These are phyloP conservation scores for Cercospora zeae-maydis DNA, from an alignment of 2,329 filamentous ascomycete species.

Conservation along the genomic window DNA sequence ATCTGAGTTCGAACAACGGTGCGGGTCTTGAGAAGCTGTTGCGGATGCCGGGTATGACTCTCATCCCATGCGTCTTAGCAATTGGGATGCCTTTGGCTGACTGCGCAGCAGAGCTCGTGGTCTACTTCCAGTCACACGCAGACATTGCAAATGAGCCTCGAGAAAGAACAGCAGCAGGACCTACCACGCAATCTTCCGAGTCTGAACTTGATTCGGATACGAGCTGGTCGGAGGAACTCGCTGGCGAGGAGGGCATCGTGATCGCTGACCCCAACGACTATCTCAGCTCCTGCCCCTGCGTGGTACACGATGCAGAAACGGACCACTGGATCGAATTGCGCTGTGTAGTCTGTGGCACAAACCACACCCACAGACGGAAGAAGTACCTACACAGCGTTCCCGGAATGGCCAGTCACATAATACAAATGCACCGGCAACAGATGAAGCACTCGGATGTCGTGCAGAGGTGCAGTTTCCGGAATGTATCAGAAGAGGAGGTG, in stretches of 20 bases:
- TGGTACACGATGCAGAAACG: neutral
- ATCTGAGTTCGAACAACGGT: neutral
- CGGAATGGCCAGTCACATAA: neutral
- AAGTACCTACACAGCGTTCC: neutral
- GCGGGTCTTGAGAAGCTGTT: neutral
- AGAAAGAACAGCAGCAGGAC: too few relatives aligned
- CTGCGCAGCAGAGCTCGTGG: neutral
- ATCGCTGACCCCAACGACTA: neutral
- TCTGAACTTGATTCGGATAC: too few relatives aligned
- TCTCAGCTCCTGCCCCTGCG: neutral
- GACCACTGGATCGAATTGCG: neutral
- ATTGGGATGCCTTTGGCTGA: neutral
- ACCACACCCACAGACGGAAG: neutral
- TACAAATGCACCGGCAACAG: neutral
- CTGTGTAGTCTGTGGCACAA: neutral
- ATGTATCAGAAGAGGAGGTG: neutral
- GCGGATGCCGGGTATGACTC: neutral
- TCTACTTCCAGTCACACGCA: neutral
- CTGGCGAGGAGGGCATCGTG: too few relatives aligned
- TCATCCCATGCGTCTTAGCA: neutral
- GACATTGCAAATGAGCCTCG: neutral
- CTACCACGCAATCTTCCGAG: too few relatives aligned
- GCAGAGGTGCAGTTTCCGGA: neutral
- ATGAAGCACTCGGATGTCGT: neutral
- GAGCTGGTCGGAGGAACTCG: too few relatives aligned